These are phyloP conservation scores for Tricholomella constricta DNA, from an alignment of 768 basidiomycete species.

Conservation along the genomic window DNA sequence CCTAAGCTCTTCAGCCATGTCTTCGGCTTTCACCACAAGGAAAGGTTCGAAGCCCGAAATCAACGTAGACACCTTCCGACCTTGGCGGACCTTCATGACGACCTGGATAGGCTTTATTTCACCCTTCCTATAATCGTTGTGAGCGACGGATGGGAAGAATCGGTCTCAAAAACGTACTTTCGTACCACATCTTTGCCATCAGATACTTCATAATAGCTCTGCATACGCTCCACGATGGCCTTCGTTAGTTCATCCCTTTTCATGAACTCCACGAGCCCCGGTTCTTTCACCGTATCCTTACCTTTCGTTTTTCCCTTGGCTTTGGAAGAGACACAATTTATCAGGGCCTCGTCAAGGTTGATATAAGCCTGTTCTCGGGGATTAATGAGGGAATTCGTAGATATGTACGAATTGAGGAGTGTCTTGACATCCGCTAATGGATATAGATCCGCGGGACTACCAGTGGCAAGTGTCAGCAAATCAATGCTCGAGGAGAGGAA, in stretches of 20 bases:
- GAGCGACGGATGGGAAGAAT: not conserved
- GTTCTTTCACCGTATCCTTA: slow-evolving; percentile 24
- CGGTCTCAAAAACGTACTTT: slow-evolving; percentile 48
- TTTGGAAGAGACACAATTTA: slow-evolving; percentile 38
- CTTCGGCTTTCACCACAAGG: slow-evolving; percentile 60
- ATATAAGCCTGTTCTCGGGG: slow-evolving; percentile 66
- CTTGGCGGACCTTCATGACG: slow-evolving; percentile 71
- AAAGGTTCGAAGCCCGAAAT: slow-evolving; percentile 84
- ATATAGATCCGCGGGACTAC: slow-evolving; percentile 57
- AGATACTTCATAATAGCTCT: slow-evolving; percentile 69
- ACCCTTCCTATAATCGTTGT: slow-evolving; percentile 63
- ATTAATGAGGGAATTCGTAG: slow-evolving; percentile 63
- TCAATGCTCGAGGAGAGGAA: not conserved
- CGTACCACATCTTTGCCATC: slow-evolving; percentile 56
- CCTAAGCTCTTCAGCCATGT: slow-evolving; percentile 77
- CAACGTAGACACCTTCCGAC: slow-evolving; percentile 73
- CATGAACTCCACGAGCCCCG: slow-evolving; percentile 48
- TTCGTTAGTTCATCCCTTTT: slow-evolving; percentile 65
- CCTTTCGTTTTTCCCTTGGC: slow-evolving; percentile 31
- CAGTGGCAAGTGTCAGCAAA: not conserved
- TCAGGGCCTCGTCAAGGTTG: slow-evolving; percentile 58
- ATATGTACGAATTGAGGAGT: slow-evolving; percentile 64
- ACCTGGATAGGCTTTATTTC: slow-evolving; percentile 69
- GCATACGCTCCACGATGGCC: slow-evolving; percentile 66
- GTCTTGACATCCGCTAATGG: slow-evolving; percentile 56